Conservation (phyloP, 371 early-diverging fungal genomes). For the Mortierella sp. region DNA sequence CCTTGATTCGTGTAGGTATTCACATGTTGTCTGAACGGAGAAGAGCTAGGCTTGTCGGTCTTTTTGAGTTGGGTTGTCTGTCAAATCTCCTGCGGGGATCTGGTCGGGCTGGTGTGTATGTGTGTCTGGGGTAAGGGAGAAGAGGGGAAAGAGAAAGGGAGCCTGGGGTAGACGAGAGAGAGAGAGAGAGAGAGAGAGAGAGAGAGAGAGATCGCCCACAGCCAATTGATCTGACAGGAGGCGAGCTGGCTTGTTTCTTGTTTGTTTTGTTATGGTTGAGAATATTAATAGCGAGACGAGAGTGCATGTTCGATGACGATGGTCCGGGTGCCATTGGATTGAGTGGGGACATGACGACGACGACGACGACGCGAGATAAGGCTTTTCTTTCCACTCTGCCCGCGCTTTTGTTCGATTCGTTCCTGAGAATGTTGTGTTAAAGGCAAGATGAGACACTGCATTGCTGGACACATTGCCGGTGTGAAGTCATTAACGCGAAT, state of each 20-base stretch:
- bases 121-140: neutral
- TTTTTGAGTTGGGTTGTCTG: neutral
- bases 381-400: neutral
- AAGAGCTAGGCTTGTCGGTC: neutral
- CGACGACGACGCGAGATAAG: slow-evolving; percentile 2
- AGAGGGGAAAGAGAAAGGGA: neutral
- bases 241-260: neutral
- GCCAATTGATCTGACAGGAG: slow-evolving; percentile 8
- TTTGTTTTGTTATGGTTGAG: neutral
- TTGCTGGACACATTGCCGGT: neutral
- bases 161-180: neutral
- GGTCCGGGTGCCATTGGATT: neutral
- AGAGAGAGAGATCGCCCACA: neutral
- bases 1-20: slow-evolving; percentile 5
- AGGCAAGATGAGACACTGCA: neutral
- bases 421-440: neutral
- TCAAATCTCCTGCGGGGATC: neutral
- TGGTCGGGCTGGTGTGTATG: neutral
- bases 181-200: neutral
- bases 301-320: neutral
- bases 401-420: neutral
- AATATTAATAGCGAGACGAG: neutral
- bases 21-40: slow-evolving; percentile 11
- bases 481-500: neutral
- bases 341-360: neutral